phyloP scores from a whole-genome alignment of 2,329 filamentous ascomycete species.

The Penicillium nordicum region DNA sequence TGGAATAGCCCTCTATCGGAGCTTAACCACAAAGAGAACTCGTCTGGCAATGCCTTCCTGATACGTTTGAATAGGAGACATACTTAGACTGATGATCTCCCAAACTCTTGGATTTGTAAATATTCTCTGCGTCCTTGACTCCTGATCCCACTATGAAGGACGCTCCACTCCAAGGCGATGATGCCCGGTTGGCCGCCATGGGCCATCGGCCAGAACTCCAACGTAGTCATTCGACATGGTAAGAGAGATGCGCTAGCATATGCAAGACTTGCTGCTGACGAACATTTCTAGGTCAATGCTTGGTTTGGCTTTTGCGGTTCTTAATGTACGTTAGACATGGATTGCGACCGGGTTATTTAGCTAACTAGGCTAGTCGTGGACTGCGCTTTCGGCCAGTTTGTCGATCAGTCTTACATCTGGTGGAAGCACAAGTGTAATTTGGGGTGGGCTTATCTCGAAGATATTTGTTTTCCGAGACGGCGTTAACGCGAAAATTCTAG shows the following conservation, averaged over 20 bases:
- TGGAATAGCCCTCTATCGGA: not conserved
- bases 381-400: conserved; percentile 56
- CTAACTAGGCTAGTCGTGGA: conserved; percentile 49
- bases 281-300: conserved; percentile 49
- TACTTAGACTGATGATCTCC: not conserved
- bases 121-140: not conserved
- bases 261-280: not conserved
- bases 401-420: conserved; percentile 66
- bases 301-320: conserved; percentile 58
- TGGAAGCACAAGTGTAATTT: conserved; percentile 67
- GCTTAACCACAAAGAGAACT: not conserved
- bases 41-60: conserved; percentile 4
- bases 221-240: conserved; percentile 55
- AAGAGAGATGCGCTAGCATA: not conserved
- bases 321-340: conserved; percentile 43
- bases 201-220: conserved; percentile 57
- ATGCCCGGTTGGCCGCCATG: conserved; percentile 32
- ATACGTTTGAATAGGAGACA: not conserved
- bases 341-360: not conserved
- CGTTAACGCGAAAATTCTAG: conserved; percentile 11
- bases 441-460: conserved; percentile 51
- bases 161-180: conserved; percentile 18
- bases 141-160: conserved; percentile 13
- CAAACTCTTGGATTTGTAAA: not conserved
- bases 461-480: not conserved